These are phyloP conservation scores for Sporisorium exsertum DNA, from an alignment of 1,284 basidiomycete genomes.

Conservation along the genomic window DNA sequence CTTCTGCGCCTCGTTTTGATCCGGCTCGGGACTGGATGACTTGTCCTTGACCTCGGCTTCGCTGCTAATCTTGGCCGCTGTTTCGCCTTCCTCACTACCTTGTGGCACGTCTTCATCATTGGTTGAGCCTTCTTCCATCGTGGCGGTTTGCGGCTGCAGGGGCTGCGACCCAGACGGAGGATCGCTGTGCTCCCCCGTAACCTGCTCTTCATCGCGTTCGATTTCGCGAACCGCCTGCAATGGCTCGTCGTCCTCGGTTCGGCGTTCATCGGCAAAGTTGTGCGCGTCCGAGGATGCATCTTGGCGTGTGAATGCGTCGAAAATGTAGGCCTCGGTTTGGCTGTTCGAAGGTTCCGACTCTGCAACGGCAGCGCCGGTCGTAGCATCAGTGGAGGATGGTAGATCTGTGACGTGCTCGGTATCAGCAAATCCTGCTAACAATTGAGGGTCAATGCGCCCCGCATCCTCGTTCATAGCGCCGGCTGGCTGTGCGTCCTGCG, in stretches of 20 bases:
- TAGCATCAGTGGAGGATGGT: neutral
- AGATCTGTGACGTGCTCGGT: neutral
- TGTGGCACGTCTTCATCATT: neutral
- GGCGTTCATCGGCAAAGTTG: conserved; percentile 6
- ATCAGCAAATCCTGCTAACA: conserved; percentile 6
- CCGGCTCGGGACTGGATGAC: neutral
- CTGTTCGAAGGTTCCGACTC: neutral
- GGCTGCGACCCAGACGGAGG: neutral
- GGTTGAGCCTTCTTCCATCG: neutral
- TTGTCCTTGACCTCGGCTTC: neutral
- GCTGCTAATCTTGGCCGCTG: neutral
- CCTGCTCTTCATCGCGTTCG: neutral
- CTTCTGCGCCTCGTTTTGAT: neutral
- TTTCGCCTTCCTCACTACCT: neutral
- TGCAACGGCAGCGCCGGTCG: neutral
- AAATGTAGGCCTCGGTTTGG: conserved; percentile 27
- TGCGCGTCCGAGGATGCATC: conserved; percentile 8
- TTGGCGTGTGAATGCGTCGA: conserved; percentile 35
- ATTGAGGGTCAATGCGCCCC: conserved; percentile 31
- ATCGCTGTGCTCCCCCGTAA: neutral
- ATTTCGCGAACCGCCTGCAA: neutral
- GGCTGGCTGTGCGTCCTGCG: neutral
- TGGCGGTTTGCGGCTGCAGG: neutral
- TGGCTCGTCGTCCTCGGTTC: neutral
- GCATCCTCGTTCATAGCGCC: neutral